Conservation (phyloP, 78 protist genomes). For the Dictyostelium purpureum region DNA sequence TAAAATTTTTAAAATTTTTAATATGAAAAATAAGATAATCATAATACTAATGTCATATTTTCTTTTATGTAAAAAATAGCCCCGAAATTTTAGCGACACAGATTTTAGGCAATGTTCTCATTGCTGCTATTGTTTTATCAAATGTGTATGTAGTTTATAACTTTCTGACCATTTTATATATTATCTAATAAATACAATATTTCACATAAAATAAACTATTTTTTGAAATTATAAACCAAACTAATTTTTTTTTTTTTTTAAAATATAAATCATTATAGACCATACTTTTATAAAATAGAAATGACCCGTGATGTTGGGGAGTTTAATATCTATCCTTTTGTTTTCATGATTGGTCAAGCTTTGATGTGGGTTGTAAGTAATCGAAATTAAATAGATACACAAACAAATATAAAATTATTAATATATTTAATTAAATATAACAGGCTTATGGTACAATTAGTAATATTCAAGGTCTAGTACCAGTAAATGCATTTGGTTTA, state of each 20-base stretch:
- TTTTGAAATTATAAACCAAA: background rate
- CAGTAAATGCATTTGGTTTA: conserved; percentile 6
- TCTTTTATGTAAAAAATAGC: no score
- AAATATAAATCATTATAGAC: background rate
- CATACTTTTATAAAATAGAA: conserved; percentile 16
- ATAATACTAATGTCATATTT: no score
- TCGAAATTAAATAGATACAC: background rate
- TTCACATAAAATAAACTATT: no score
- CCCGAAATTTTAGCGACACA: background rate
- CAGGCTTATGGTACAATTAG: conserved; percentile 11
- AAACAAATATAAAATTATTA: no score
- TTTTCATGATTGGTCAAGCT: background rate
- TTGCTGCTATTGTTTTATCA: background rate
- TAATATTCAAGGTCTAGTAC: background rate
- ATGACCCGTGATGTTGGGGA: background rate
- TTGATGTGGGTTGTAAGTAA: conserved; percentile 16
- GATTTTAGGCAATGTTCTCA: background rate
- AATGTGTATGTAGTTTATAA: background rate
- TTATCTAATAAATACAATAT: no score
- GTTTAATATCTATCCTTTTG: conserved; percentile 22
- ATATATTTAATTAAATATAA: no score
- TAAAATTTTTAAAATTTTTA: no score
- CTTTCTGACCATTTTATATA: no score
- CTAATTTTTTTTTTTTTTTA: background rate
- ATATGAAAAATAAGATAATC: no score